These are phyloP conservation scores for Pseudogymnoascus pannorum DNA, from an alignment of 2,329 filamentous ascomycete genomes.

Conservation along the genomic window DNA sequence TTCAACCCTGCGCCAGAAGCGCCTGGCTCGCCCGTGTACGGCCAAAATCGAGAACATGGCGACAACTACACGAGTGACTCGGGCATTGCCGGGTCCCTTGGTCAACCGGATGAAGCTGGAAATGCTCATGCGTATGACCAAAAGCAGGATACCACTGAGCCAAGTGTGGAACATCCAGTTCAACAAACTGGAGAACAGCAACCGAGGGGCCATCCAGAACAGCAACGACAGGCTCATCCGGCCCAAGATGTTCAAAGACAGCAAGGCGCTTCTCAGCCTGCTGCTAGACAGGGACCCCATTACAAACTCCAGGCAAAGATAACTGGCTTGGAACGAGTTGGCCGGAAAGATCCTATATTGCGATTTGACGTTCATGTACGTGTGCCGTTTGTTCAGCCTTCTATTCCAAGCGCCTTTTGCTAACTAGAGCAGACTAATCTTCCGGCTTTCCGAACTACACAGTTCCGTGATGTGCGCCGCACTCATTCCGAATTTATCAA, in stretches of 20 bases:
- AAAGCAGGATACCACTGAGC: slow-evolving; percentile 26
- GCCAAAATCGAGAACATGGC: slow-evolving; percentile 15
- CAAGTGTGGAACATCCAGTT: slow-evolving; percentile 27
- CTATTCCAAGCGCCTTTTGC: not conserved
- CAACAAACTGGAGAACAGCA: slow-evolving; percentile 20
- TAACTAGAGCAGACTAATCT: slow-evolving; percentile 71
- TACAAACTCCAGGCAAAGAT: slow-evolving; percentile 93
- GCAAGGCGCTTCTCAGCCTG: slow-evolving; percentile 33
- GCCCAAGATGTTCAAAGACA: slow-evolving; percentile 28
- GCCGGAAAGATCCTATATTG: slow-evolving; percentile 90
- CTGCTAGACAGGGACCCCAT: slow-evolving; percentile 47
- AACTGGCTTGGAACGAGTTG: slow-evolving; percentile 83
- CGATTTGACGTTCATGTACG: slow-evolving; percentile 94
- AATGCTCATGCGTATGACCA: slow-evolving; percentile 18
- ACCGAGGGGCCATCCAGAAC: slow-evolving; percentile 15
- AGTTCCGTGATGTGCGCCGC: slow-evolving; percentile 94
- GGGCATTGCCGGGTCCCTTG: slow-evolving; percentile 12
- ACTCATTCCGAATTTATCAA: slow-evolving; percentile 95
- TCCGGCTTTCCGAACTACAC: slow-evolving; percentile 94
- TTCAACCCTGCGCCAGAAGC: slow-evolving; percentile 23
- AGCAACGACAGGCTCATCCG: slow-evolving; percentile 29
- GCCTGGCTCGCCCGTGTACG: slow-evolving; percentile 25
- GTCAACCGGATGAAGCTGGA: slow-evolving; percentile 21
- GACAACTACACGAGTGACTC: slow-evolving; percentile 22
- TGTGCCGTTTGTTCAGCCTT: slow-evolving; percentile 11